Conservation (phyloP, 257 asterid species). For the Handroanthus guayacan region DNA sequence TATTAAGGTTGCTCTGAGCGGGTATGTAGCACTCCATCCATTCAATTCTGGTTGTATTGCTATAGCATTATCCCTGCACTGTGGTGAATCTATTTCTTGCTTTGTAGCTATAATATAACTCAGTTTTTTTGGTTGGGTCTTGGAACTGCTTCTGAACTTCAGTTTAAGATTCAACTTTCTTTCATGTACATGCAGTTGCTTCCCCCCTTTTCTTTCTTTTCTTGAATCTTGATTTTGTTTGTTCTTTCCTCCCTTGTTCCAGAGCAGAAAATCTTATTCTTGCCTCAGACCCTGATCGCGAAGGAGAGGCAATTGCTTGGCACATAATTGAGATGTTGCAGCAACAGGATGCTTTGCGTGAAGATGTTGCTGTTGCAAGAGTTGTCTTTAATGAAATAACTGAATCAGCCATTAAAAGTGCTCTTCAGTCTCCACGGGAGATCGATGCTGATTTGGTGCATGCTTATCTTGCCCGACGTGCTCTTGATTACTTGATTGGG, state of each 20-base stretch:
- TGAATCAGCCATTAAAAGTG: slow-evolving; percentile 82
- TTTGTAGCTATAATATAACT: slow-evolving; percentile 20
- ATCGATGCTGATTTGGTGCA: slow-evolving; percentile 82
- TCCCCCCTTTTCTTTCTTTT: not conserved
- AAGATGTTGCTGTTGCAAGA: slow-evolving; percentile 75
- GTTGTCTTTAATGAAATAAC: slow-evolving; percentile 89
- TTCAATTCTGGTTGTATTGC: slow-evolving; percentile 26
- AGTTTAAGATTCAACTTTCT: not conserved
- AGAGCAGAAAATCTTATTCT: slow-evolving; percentile 91
- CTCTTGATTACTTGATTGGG: slow-evolving; percentile 95
- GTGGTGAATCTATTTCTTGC: not conserved
- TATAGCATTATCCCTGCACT: not conserved
- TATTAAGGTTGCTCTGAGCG: slow-evolving; percentile 85
- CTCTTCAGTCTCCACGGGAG: slow-evolving; percentile 84
- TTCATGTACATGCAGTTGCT: slow-evolving; percentile 10
- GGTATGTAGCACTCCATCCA: slow-evolving; percentile 59
- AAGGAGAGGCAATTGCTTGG: slow-evolving; percentile 99
- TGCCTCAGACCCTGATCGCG: slow-evolving; percentile 98
- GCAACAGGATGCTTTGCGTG: slow-evolving; percentile 86
- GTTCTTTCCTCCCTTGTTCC: slow-evolving; percentile 49
- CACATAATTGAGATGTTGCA: slow-evolving; percentile 92
- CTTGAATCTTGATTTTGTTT: slow-evolving; percentile 8
- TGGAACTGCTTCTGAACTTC: not conserved
- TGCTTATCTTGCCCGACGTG: slow-evolving; percentile 96
- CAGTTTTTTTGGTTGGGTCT: slow-evolving; percentile 3